Conservation (phyloP, 768 basidiomycete species). For the Pulveroboletus sp. region DNA sequence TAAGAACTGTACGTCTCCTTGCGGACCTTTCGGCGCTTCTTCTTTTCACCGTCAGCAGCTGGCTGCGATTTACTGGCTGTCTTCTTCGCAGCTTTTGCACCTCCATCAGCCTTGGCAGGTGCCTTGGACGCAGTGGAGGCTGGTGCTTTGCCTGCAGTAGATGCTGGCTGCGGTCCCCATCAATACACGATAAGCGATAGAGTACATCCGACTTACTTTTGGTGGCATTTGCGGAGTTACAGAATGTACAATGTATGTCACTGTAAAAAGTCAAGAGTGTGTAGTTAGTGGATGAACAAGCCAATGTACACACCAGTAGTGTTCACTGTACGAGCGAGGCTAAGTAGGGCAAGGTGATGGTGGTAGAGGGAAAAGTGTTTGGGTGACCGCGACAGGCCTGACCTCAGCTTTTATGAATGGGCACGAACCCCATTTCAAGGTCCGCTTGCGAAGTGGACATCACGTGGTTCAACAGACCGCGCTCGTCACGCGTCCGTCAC, state of each 20-base stretch:
- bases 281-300: slow-evolving; percentile 5
- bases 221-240: slow-evolving; percentile 34
- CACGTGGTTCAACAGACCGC: slow-evolving; percentile 36
- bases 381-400: slow-evolving; percentile 25
- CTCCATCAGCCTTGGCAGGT: slow-evolving; percentile 41
- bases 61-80: slow-evolving; percentile 52
- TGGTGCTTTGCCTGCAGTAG: slow-evolving; percentile 36
- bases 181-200: slow-evolving; percentile 10
- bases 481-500: slow-evolving; percentile 32
- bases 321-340: slow-evolving; percentile 15
- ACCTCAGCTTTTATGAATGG: slow-evolving; percentile 33
- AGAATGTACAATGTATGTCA: slow-evolving; percentile 29
- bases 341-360: slow-evolving; percentile 20
- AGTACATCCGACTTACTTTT: slow-evolving; percentile 26
- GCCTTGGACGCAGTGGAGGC: slow-evolving; percentile 57
- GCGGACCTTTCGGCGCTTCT: slow-evolving; percentile 74
- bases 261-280: slow-evolving; percentile 16
- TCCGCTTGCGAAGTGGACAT: slow-evolving; percentile 24
- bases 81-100: slow-evolving; percentile 54
- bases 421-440: slow-evolving; percentile 29
- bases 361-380: slow-evolving; percentile 28
- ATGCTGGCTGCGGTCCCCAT: slow-evolving; percentile 35
- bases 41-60: slow-evolving; percentile 62
- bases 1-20: slow-evolving; percentile 84
- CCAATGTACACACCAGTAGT: slow-evolving; percentile 18